phyloP scores from a whole-genome alignment of 2,329 filamentous ascomycete species.

The Ambrosiella cleistominuta region DNA sequence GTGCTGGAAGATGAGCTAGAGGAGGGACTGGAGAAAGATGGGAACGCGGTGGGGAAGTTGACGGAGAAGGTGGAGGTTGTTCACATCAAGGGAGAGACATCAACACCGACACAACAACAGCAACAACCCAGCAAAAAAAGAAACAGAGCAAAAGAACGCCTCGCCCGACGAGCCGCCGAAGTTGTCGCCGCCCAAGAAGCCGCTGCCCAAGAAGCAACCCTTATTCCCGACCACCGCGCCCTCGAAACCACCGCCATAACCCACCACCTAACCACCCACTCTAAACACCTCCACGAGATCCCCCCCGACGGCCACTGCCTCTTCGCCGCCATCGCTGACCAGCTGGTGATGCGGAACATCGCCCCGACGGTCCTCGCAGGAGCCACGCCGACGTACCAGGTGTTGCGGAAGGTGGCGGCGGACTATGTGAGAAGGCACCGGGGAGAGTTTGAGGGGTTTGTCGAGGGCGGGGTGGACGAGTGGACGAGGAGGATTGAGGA shows the following conservation, averaged over 20 bases:
- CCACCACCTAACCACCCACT: constrained; percentile 42
- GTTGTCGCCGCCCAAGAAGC: constrained; percentile 30
- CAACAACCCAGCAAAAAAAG: constrained; percentile 44
- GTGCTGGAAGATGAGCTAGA: constrained; percentile 5
- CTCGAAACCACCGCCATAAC: constrained; percentile 56
- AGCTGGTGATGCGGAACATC: constrained; percentile 30
- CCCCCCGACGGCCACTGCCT: constrained; percentile 86
- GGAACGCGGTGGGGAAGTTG: constrained; percentile 13
- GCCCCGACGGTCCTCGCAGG: constrained; percentile 24
- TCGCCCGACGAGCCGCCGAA: constrained; percentile 78
- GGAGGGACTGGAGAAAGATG: constrained; percentile 13
- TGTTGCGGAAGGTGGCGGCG: constrained; percentile 53
- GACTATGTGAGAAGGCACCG: constrained; percentile 56
- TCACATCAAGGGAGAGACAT: constrained; percentile 7
- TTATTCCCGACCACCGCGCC: constrained; percentile 54
- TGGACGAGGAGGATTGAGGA: constrained; percentile 65
- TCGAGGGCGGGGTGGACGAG: constrained; percentile 59
- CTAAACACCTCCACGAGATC: constrained; percentile 60
- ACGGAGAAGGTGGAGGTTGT: constrained; percentile 4
- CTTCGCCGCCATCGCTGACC: constrained; percentile 80
- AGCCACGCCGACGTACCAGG: not conserved
- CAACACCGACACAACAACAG: constrained; percentile 8
- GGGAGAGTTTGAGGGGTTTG: constrained; percentile 71
- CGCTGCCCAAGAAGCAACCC: constrained; percentile 58
- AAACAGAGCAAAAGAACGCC: constrained; percentile 78